Evolutionary conservation across 805 yeast species (phyloP), one percentile per base, ranked within the genome.

Genomic region (Jamesozyma rosinii): DNA sequence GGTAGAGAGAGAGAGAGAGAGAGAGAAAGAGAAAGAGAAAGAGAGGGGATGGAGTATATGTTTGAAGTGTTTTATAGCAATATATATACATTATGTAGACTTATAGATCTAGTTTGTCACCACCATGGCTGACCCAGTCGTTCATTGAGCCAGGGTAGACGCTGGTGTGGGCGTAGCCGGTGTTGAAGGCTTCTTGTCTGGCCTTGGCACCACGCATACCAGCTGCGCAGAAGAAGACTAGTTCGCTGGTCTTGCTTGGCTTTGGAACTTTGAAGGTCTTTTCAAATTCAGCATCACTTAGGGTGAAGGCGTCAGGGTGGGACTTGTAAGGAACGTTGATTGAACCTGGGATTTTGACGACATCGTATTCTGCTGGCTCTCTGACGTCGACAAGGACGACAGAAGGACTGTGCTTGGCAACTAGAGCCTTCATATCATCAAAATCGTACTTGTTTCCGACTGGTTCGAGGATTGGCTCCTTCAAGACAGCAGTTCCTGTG

Each of bases 181-280:
- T 79, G 20, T 89, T 77, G 42, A 75, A 71, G n/a, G 95, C 95
- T 57, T 84, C 74, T 54, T 81, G 84, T 62, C 83, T 92, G 26
- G 95, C 83, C 48, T 83, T 83, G 31, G 83, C 70, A 26, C 87
- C 79, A 65, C 96, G 77, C 44, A 83, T 85, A 42, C 96, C 96
- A 9, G 85, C 89, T 41, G 83, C 77, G 64, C 96, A 88, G 67
- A 83, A 84, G 64, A 88, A 84, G 19, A 86, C 74, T 57, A 88
- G 68, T 49, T 81, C 79, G 56, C 79, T 74, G 39, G 74, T 74
- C 40, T 67, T 61, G 15, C 62, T 53, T 5, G 96, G 96, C 68
- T 87, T 88, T 9, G 69, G 67, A 51, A 84, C 76, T 2, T 90
- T 89, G 61, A 87, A 84, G 36, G 76, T 71, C 26, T 79, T 78